Conservation (phyloP, 2,329 filamentous ascomycete genomes). For the Fusarium clavum region DNA sequence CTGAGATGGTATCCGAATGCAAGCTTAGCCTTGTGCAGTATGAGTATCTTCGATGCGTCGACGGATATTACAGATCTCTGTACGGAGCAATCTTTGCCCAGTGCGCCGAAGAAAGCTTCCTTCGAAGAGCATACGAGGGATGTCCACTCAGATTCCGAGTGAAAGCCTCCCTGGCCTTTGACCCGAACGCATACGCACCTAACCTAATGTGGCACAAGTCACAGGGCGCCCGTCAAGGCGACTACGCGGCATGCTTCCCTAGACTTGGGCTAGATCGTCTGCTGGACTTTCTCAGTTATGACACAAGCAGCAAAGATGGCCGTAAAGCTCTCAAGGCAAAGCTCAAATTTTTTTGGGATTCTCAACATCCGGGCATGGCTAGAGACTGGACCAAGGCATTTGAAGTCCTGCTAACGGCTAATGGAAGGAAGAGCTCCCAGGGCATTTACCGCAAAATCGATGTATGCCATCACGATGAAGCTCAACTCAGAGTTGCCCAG, state of each 20-base stretch:
- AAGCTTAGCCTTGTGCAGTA: no score
- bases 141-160: no score
- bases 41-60: not conserved
- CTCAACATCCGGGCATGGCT: not conserved
- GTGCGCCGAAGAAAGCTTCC: not conserved
- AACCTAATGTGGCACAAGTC: no score
- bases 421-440: no score
- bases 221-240: no score
- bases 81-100: conserved; percentile 24
- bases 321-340: not conserved
- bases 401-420: no score
- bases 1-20: no score
- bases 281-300: not conserved
- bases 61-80: conserved; percentile 14
- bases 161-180: no score
- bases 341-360: not conserved
- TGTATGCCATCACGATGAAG: no score
- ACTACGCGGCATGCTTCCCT: not conserved
- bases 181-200: no score
- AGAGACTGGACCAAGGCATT: no score
- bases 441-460: no score
- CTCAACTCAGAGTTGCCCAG: not conserved
- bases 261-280: not conserved
- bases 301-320: not conserved
- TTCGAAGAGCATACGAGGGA: not conserved